Evolutionary conservation across 2,329 filamentous ascomycete genomes (phyloP).

Genomic region (Colletotrichum graminicola): DNA sequence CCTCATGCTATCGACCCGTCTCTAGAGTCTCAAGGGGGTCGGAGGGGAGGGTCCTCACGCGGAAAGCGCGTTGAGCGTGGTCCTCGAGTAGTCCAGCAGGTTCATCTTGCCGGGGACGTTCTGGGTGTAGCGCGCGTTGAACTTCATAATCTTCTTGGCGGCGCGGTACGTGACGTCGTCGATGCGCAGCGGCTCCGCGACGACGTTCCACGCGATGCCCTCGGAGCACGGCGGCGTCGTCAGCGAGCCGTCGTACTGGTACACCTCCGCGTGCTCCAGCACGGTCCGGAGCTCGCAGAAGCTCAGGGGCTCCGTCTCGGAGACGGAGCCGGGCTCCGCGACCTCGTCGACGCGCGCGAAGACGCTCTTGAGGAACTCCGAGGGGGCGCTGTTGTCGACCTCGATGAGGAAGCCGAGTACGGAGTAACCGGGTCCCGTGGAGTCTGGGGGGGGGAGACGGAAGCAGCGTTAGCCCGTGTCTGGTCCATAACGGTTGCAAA

Average conservation of each 20-base stretch:
- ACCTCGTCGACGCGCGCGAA: constrained; percentile 55
- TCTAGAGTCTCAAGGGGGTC: background rate
- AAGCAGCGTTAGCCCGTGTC: background rate
- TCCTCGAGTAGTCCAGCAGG: constrained; percentile 48
- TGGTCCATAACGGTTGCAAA: background rate
- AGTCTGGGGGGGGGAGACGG: constrained; percentile 4
- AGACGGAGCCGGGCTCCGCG: constrained; percentile 53
- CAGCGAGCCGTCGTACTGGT: constrained; percentile 68
- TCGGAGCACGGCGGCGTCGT: constrained; percentile 74
- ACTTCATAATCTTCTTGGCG: constrained; percentile 66
- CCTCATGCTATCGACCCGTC: background rate
- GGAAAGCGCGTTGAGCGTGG: constrained; percentile 25
- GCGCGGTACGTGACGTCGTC: constrained; percentile 62
- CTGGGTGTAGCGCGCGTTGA: constrained; percentile 68
- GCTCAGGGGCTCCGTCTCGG: constrained; percentile 54
- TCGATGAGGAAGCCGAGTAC: constrained; percentile 57
- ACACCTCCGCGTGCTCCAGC: constrained; percentile 55
- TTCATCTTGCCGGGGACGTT: constrained; percentile 60
- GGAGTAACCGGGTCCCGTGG: constrained; percentile 48
- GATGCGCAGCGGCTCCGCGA: constrained; percentile 60
- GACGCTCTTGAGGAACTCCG: constrained; percentile 52
- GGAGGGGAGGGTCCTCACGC: background rate
- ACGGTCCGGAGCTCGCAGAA: constrained; percentile 56
- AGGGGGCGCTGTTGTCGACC: constrained; percentile 43
- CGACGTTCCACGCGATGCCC: constrained; percentile 66